Percentiles rank a stretch among this genome's conserved stretches.
phyloP scores from a whole-genome alignment of 1,284 basidiomycete genomes.

The Leccinum glutinopallens region DNA sequence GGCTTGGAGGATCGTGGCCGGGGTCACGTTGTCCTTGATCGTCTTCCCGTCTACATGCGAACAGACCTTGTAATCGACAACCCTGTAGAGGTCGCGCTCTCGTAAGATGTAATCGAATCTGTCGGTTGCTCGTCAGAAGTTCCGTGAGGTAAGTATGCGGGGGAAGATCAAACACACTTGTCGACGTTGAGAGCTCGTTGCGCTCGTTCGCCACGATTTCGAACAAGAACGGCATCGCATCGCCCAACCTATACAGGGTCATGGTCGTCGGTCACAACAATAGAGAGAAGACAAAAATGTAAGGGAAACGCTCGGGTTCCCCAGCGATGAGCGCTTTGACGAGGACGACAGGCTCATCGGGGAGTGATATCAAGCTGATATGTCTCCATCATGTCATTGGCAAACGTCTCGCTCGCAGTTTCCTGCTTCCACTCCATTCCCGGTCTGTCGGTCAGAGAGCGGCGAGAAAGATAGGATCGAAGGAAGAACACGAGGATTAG shows the following conservation, averaged over 20 bases:
- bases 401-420: constrained; percentile 58
- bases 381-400: constrained; percentile 49
- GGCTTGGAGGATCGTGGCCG: constrained; percentile 74
- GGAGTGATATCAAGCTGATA: constrained; percentile 44
- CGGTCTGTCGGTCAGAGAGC: constrained; percentile 15
- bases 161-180: constrained; percentile 48
- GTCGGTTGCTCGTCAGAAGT: neutral
- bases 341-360: constrained; percentile 43
- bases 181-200: constrained; percentile 79
- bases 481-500: neutral
- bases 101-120: constrained; percentile 81
- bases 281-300: constrained; percentile 16
- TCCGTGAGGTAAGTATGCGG: neutral
- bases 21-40: constrained; percentile 51
- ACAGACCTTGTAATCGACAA: constrained; percentile 69
- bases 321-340: constrained; percentile 61
- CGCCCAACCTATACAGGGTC: constrained; percentile 36
- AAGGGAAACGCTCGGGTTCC: constrained; percentile 39
- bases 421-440: constrained; percentile 51
- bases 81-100: constrained; percentile 71
- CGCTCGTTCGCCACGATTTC: constrained; percentile 79
- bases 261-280: neutral
- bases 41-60: constrained; percentile 46
- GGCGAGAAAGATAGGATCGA: neutral
- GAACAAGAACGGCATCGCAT: constrained; percentile 50